Conservation (phyloP, 2,329 filamentous ascomycete species). For the Aspergillus clavatus region DNA sequence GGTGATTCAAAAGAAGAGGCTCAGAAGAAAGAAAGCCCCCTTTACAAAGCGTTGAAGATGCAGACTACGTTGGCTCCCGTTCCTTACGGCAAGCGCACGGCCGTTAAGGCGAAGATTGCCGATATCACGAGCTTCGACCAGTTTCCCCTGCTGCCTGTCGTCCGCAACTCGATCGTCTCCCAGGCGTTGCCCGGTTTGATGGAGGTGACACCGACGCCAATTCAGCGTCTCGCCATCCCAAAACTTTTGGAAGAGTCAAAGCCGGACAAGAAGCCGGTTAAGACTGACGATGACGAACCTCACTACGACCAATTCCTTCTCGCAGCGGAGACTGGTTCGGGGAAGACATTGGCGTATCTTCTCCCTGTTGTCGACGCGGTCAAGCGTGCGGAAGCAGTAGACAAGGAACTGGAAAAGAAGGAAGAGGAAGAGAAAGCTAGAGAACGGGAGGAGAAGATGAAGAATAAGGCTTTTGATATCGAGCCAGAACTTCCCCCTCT, state of each 20-base stretch:
- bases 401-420: slow-evolving; percentile 56
- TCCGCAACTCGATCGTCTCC: slow-evolving; percentile 65
- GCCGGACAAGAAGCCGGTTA: slow-evolving; percentile 34
- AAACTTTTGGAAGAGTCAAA: slow-evolving; percentile 59
- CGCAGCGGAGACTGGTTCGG: slow-evolving; percentile 93
- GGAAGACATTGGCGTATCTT: slow-evolving; percentile 92
- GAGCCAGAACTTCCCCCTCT: slow-evolving; percentile 57
- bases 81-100: slow-evolving; percentile 64
- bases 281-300: slow-evolving; percentile 35
- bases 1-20: slow-evolving; percentile 30
- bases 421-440: slow-evolving; percentile 52
- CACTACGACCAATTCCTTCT: slow-evolving; percentile 67
- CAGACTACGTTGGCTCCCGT: slow-evolving; percentile 72
- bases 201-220: slow-evolving; percentile 76
- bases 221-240: slow-evolving; percentile 85
- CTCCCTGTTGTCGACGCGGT: slow-evolving; percentile 79
- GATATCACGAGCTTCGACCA: slow-evolving; percentile 74
- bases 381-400: slow-evolving; percentile 66
- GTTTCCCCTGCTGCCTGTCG: slow-evolving; percentile 66
- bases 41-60: slow-evolving; percentile 88
- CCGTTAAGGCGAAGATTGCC: slow-evolving; percentile 57
- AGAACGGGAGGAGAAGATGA: slow-evolving; percentile 47
- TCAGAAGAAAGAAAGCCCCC: slow-evolving; percentile 45
- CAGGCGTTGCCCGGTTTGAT: slow-evolving; percentile 72
- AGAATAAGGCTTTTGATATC: slow-evolving; percentile 58